Conservation (phyloP, 768 basidiomycete genomes). For the Zangia roseola region DNA sequence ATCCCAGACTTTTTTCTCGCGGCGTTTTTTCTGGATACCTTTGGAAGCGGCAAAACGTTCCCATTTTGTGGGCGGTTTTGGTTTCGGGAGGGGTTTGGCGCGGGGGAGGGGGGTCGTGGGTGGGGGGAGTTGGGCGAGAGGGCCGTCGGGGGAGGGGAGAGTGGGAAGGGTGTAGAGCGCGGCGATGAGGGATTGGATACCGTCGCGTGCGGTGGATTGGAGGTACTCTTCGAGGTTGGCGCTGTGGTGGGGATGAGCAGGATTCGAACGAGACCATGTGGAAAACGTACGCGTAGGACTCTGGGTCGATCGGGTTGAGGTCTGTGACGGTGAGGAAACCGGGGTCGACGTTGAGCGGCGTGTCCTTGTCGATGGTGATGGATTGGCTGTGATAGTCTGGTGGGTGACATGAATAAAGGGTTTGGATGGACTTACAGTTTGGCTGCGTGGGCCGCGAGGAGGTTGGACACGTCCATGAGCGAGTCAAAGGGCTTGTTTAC, state of each 20-base stretch:
- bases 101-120: constrained; percentile 80
- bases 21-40: constrained; percentile 80
- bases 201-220: constrained; percentile 72
- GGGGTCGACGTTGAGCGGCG: constrained; percentile 75
- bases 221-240: constrained; percentile 81
- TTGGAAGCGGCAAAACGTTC: constrained; percentile 92
- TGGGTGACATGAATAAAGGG: neutral
- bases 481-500: too few species aligned
- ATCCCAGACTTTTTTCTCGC: constrained; percentile 87
- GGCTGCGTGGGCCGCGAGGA: constrained; percentile 70
- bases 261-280: neutral
- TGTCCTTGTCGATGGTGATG: constrained; percentile 72
- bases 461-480: constrained; percentile 77
- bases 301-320: constrained; percentile 80
- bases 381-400: constrained; percentile 61
- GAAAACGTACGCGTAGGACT: constrained; percentile 71
- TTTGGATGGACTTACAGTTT: constrained; percentile 54
- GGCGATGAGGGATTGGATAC: constrained; percentile 77
- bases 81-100: constrained; percentile 89
- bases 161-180: constrained; percentile 84
- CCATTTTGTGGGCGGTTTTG: constrained; percentile 95
- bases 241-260: constrained; percentile 36
- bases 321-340: constrained; percentile 87
- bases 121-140: constrained; percentile 76
- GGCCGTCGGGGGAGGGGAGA: constrained; percentile 71